Conservation (phyloP, 768 basidiomycete genomes). For the Sarcodon sp. region DNA sequence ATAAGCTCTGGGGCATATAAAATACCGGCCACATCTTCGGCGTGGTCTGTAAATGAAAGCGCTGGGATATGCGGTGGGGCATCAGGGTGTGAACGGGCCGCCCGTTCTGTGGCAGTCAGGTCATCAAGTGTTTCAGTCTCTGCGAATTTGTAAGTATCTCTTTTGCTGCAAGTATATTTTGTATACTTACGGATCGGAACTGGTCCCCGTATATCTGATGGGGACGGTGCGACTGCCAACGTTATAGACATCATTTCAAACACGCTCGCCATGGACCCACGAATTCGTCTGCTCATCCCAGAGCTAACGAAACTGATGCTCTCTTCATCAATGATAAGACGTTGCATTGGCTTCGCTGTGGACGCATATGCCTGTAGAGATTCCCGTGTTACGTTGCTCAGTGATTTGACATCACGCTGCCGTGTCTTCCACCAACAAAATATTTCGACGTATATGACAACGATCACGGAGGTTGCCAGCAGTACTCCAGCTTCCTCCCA, state of each 20-base stretch:
- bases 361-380: conserved; percentile 41
- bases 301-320: conserved; percentile 34
- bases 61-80: conserved; percentile 63
- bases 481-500: conserved; percentile 67
- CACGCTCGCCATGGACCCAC: conserved; percentile 71
- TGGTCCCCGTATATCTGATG: conserved; percentile 39
- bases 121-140: conserved; percentile 75
- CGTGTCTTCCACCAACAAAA: conserved; percentile 40
- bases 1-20: conserved; percentile 76
- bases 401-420: conserved; percentile 30
- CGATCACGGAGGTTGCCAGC: conserved; percentile 36
- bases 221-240: conserved; percentile 58
- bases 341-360: conserved; percentile 25
- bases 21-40: conserved; percentile 65
- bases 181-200: conserved; percentile 51
- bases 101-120: conserved; percentile 64
- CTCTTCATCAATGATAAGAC: conserved; percentile 31
- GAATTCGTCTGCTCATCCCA: conserved; percentile 23
- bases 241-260: conserved; percentile 79
- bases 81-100: conserved; percentile 67
- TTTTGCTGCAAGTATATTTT: neutral
- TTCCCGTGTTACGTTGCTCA: conserved; percentile 43
- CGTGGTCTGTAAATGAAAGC: conserved; percentile 60
- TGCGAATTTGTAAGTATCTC: conserved; percentile 12
- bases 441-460: conserved; percentile 46